phyloP scores from a whole-genome alignment of 345 rosid species.

The Carallia brachiata region DNA sequence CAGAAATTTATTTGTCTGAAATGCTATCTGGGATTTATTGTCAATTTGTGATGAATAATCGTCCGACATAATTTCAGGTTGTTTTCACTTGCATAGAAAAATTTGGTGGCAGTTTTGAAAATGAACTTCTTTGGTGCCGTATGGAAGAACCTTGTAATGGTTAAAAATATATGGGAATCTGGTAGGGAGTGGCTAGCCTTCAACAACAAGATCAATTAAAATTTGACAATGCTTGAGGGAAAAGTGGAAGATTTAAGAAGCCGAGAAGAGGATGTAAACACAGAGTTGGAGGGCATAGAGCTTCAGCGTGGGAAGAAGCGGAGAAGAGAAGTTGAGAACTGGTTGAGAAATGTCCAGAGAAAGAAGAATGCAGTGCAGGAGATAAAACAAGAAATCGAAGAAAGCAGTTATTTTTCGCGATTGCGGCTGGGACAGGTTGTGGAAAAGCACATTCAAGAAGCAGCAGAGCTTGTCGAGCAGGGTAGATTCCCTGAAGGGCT shows the following conservation, averaged over 20 bases:
- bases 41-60: no score
- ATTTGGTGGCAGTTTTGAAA: not conserved
- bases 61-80: no score
- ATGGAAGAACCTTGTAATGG: not conserved
- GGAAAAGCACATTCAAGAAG: not conserved
- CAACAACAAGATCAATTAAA: not conserved
- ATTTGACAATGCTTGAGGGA: not conserved
- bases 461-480: not conserved
- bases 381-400: not conserved
- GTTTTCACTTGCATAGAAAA: not conserved
- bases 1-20: no score
- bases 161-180: not conserved
- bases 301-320: not conserved
- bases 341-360: not conserved
- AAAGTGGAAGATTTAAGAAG: not conserved
- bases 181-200: not conserved
- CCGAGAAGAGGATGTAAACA: not conserved
- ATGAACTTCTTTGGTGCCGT: not conserved
- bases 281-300: not conserved
- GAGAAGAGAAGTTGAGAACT: not conserved
- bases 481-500: not conserved
- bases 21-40: no score
- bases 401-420: not conserved
- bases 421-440: not conserved
- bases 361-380: not conserved